Evolutionary conservation across 495 filamentous ascomycete genomes (phyloP).

Genomic region (Trichocladium uniseriatum): DNA sequence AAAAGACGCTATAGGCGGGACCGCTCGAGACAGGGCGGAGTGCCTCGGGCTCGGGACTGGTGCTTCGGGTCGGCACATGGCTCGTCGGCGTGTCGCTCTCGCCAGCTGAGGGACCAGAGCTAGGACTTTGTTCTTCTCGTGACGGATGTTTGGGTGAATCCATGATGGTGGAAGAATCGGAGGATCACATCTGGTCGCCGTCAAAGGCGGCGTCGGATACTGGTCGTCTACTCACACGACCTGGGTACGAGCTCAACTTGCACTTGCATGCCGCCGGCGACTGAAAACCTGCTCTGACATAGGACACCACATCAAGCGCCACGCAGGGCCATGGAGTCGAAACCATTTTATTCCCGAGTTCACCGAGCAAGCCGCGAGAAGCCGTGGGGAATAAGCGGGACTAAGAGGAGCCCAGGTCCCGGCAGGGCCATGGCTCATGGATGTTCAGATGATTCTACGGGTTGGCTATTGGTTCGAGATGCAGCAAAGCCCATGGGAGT

Average conservation of each 20-base stretch:
- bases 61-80: not conserved
- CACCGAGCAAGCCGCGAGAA: slow-evolving; percentile 8
- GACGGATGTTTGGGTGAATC: not conserved
- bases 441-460: too few relatives aligned
- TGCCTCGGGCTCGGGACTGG: slow-evolving; percentile 12
- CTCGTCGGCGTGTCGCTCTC: not conserved
- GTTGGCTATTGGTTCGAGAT: too few relatives aligned
- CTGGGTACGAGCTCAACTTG: not conserved
- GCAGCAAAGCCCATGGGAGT: too few relatives aligned
- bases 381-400: slow-evolving; percentile 10
- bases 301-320: too few relatives aligned
- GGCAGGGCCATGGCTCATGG: not conserved
- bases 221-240: not conserved
- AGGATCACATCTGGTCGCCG: not conserved
- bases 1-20: slow-evolving; percentile 49
- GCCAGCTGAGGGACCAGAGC: not conserved
- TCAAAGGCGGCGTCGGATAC: not conserved
- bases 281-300: not conserved
- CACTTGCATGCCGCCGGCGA: not conserved
- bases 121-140: not conserved
- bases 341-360: not conserved
- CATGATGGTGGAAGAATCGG: not conserved
- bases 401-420: not conserved
- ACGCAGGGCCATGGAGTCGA: not conserved
- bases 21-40: slow-evolving; percentile 30